phyloP scores from a whole-genome alignment of 176 grass and related monocot genomes.

The Oryza meyeriana region DNA sequence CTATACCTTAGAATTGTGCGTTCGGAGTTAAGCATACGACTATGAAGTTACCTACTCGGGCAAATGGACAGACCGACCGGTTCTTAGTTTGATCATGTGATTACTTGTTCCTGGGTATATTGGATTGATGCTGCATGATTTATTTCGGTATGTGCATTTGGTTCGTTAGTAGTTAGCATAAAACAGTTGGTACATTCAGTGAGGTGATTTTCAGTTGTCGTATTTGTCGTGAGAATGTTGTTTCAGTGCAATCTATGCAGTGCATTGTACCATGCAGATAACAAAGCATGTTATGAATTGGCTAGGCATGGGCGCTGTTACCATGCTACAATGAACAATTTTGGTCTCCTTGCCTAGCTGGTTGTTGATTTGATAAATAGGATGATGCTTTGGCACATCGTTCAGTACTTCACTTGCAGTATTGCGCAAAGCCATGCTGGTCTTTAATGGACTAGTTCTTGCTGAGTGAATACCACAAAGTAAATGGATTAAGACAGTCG shows the following conservation, averaged over 20 bases:
- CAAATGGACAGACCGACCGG: not conserved
- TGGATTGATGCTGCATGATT: not conserved
- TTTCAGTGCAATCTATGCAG: not conserved
- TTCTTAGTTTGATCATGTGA: not conserved
- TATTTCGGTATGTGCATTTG: not conserved
- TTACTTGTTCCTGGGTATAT: not conserved
- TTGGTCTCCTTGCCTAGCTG: not conserved
- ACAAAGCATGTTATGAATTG: not conserved
- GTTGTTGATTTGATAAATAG: not conserved
- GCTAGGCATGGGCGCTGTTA: not conserved
- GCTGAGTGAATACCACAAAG: not conserved
- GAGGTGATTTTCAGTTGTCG: not conserved
- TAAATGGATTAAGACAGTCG: not conserved
- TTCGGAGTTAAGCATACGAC: not conserved
- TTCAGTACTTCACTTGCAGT: not conserved
- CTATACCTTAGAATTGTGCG: not conserved
- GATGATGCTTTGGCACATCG: not conserved
- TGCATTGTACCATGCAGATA: not conserved
- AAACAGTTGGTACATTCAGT: not conserved
- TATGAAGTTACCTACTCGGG: not conserved
- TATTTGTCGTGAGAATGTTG: not conserved
- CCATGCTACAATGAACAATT: not conserved
- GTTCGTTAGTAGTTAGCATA: not conserved
- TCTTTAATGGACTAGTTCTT: not conserved
- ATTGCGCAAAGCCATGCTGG: not conserved